Percentiles rank a stretch among this genome's conserved stretches.
Evolutionary conservation across 371 early-diverging fungal genomes (phyloP).

Genomic region (Mycotypha africana): DNA sequence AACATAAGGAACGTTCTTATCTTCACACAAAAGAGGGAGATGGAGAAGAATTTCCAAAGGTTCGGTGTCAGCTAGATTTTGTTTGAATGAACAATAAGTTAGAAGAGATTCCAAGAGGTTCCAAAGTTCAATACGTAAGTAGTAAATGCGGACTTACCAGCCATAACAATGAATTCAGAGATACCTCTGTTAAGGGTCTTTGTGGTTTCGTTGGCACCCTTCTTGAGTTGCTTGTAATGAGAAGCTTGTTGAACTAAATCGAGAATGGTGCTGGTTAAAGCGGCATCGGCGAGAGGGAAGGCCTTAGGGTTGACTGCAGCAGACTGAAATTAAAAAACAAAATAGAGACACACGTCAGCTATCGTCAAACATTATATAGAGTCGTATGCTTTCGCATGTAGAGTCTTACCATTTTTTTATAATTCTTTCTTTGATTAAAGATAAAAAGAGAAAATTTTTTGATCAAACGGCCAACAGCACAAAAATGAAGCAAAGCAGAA

Average conservation of each 20-base stretch:
- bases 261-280: conserved; percentile 89
- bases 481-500: no score
- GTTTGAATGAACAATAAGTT: no score
- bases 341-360: no score
- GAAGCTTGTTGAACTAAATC: conserved; percentile 96
- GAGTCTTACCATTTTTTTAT: no score
- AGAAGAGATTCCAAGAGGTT: no score
- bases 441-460: no score
- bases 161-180: conserved; percentile 98
- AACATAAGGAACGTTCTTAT: conserved; percentile 99
- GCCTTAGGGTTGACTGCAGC: conserved; percentile 75
- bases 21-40: conserved; percentile 98
- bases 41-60: conserved; percentile 97
- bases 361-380: no score
- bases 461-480: no score
- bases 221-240: conserved; percentile 98
- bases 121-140: no score
- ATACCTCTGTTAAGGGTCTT: conserved; percentile 99
- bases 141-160: conserved; percentile 62
- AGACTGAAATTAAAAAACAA: conserved; percentile 2
- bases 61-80: conserved; percentile 92
- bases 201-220: conserved; percentile 99
- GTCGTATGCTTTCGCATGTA: no score
- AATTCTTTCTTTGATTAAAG: no score
- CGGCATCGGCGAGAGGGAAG: conserved; percentile 91